phyloP scores from a whole-genome alignment of 768 basidiomycete species.

The Pluteus cervinus region DNA sequence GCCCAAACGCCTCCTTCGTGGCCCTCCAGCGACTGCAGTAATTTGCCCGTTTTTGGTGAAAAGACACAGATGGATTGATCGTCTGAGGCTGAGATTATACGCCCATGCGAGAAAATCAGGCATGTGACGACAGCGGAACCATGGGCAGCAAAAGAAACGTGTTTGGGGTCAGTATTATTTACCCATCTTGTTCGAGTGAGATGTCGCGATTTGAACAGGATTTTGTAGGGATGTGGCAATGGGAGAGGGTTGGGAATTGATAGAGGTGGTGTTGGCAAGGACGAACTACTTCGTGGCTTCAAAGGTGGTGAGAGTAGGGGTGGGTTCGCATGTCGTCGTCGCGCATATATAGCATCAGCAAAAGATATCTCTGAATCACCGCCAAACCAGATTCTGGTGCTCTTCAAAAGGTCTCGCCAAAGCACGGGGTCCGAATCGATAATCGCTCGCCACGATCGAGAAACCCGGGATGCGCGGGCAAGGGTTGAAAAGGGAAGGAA shows the following conservation, averaged over 20 bases:
- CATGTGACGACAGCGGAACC: constrained; percentile 92
- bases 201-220: constrained; percentile 87
- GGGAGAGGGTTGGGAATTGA: constrained; percentile 47
- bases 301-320: too few species aligned
- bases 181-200: constrained; percentile 80
- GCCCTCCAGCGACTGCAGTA: constrained; percentile 71
- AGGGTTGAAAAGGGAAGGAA: constrained; percentile 80
- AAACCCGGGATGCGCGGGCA: constrained; percentile 84
- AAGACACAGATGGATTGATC: constrained; percentile 97
- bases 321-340: constrained; percentile 39
- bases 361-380: constrained; percentile 80
- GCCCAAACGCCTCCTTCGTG: constrained; percentile 98
- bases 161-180: constrained; percentile 62
- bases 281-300: too few species aligned
- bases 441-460: constrained; percentile 83
- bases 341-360: constrained; percentile 61
- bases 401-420: constrained; percentile 83
- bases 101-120: constrained; percentile 88
- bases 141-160: constrained; percentile 81
- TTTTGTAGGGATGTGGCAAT: constrained; percentile 83
- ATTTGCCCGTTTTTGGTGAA: constrained; percentile 75
- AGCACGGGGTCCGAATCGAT: constrained; percentile 88
- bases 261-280: constrained; percentile 1
- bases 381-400: constrained; percentile 86
- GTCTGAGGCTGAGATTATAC: constrained; percentile 95